A percentile compares a stretch with the other conserved stretches of the same genome.
Conservation (phyloP, 164 flowering plant species). For the Vitis riparia region DNA sequence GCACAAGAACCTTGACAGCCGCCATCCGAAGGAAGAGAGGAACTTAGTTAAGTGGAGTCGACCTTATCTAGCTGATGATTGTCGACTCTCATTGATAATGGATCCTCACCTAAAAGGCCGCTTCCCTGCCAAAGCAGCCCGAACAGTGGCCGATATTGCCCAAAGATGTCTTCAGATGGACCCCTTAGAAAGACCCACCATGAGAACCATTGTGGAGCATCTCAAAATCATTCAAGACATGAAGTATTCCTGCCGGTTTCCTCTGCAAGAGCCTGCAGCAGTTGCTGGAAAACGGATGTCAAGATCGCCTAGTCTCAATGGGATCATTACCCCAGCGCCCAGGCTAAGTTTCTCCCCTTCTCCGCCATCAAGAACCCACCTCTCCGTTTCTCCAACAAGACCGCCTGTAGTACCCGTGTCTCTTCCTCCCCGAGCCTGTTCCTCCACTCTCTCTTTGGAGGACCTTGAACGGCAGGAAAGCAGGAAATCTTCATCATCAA, state of each 20-base stretch:
- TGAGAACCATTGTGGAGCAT: conserved; percentile 74
- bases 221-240: conserved; percentile 80
- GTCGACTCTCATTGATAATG: conserved; percentile 80
- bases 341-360: conserved; percentile 62
- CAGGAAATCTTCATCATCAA: conserved; percentile 44
- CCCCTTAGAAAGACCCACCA: conserved; percentile 88
- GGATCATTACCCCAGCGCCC: conserved; percentile 44
- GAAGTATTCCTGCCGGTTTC: conserved; percentile 67
- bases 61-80: conserved; percentile 79
- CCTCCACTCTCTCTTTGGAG: conserved; percentile 51
- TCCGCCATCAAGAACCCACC: conserved; percentile 47
- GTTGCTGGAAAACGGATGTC: conserved; percentile 56
- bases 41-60: conserved; percentile 88
- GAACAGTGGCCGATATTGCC: conserved; percentile 77
- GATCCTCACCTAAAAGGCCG: conserved; percentile 91
- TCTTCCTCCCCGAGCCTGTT: conserved; percentile 61
- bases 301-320: conserved; percentile 81
- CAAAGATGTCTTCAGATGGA: conserved; percentile 82
- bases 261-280: conserved; percentile 78
- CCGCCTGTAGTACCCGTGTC: conserved; percentile 27
- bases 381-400: conserved; percentile 46
- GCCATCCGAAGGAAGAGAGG: conserved; percentile 80
- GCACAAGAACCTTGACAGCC: conserved; percentile 67
- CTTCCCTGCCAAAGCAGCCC: conserved; percentile 74
- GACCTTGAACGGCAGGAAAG: conserved; percentile 58